Base-by-base conservation (phyloP, 1,284 basidiomycete genomes). In the Porphyrellus sp. region DNA sequence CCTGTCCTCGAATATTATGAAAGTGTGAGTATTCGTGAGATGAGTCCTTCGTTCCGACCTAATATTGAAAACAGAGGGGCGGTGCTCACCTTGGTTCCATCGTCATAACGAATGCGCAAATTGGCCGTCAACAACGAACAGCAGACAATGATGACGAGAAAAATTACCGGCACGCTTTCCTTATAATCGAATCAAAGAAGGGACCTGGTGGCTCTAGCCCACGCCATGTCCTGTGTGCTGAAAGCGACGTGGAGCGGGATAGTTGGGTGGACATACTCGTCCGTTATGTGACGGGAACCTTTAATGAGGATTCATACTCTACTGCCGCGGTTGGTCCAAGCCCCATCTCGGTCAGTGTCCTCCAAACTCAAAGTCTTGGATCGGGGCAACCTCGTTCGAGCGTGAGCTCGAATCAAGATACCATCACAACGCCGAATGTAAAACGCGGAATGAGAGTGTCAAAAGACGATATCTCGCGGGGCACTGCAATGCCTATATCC, bases 211-310 rank as follows among this genome's bases (percentile, higher is more conserved):
- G 87, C 5, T 81, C 85, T 46, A 82, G 83, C 58, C 81, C 88
- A 46, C 80, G 92, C 21, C 96, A 98, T 68, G 94, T 99, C 28
- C 76, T 99, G 5, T 98, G 96, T 64, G 96, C 96, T 0, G 93
- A 97, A 71, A 98, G 90, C 66, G 96, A 99, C 70, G 74, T 79
- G 43, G 93, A 97, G 65, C 81, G 96, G 35, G 96, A 99, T 67
- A 81, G 79, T 52, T 99, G 96, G 96, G 94, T 98, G 31, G 89
- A 95, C 54, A 87, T 93, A 58, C 84, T 99, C 37, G 92, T 96
- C 44, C 82, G 88, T 40, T 93, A 90, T 65, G 86, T 89, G 55
- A 79, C 82, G 15, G 88, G 87, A 24, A 70, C 74, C 21, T 90
- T 87, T 71, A 85, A 78, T 67, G 87, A 89, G 43, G 85, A 87